Evolutionary conservation across 768 basidiomycete genomes (phyloP), one percentile per base, ranked within the genome.

Genomic region (Symmetrospora coprosmae): DNA sequence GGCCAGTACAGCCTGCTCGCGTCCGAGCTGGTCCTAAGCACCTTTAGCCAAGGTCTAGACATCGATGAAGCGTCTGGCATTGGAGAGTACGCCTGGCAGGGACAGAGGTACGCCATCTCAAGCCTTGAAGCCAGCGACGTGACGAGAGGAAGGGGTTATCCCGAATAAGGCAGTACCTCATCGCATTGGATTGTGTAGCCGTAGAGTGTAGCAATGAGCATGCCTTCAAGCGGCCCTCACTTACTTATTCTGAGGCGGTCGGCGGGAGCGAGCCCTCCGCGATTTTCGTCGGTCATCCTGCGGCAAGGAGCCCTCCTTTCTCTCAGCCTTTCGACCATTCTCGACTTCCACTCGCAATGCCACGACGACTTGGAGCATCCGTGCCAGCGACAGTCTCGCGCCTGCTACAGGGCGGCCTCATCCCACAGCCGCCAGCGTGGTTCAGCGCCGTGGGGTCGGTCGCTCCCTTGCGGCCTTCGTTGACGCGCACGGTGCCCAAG

Each of bases 1-100:
- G 65, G 65, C 2, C 48, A 59, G 0, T 64, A 64, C 62, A 63
- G 62, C 8, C 55, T 66, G 1, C 23, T 66, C n/a, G 17, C 62
- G n/a, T 66, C 65, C 0, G 53, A 52, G 1, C 55, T 66, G 19
- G 65, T 64, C 6, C 35, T 64, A 9, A 55, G 61, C 7, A 51
- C 50, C 23, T 49, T 66, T 25, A 27, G 59, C 25, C 35, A 59
- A 2, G 25, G 31, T 2, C 60, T 66, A 11, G 63, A 61, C n/a
- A 7, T 66, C 9, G 45, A 49, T 19, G 62, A 49, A 1, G 30
- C 27, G 2, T 25, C 27, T 5, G 35, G 41, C n/a, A 34, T 27
- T 1, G 52, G 50, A 14, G 52, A 33, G 6, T 62, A 37, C 43
- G 55, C 51, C 21, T 62, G 34, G 30, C 38, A 33, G 1, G 65